Percentiles rank a stretch among this genome's conserved stretches.
Conservation (phyloP, 352 stramenopile genomes). For the Phytopythium montanum region DNA sequence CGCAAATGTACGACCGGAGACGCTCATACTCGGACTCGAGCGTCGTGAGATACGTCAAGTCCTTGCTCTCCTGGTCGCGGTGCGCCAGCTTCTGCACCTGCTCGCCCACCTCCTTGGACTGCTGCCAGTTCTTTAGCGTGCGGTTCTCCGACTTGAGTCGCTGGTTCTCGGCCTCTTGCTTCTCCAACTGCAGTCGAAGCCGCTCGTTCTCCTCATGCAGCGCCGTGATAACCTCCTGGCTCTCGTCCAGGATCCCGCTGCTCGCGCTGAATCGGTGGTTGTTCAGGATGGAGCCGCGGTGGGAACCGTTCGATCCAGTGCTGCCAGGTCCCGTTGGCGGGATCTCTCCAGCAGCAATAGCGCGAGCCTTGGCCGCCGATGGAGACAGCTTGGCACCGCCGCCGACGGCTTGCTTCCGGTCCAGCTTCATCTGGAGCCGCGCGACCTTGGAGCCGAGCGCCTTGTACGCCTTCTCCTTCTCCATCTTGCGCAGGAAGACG, state of each 20-base stretch:
- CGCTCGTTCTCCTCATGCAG: conserved; percentile 83
- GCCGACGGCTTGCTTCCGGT: conserved; percentile 44
- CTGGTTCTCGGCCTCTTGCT: conserved; percentile 73
- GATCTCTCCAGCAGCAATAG: conserved; percentile 16
- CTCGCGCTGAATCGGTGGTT: conserved; percentile 52
- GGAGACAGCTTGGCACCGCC: conserved; percentile 41
- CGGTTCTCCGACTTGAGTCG: conserved; percentile 75
- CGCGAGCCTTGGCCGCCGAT: conserved; percentile 26
- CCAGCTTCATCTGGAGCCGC: conserved; percentile 63
- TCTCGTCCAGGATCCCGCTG: conserved; percentile 81
- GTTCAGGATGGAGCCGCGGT: conserved; percentile 47
- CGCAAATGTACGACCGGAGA: conserved; percentile 74
- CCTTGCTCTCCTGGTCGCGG: conserved; percentile 82
- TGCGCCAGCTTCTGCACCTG: conserved; percentile 86
- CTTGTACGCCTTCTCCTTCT: conserved; percentile 79
- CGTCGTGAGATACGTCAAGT: conserved; percentile 74
- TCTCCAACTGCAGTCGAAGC: conserved; percentile 66
- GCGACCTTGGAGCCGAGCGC: conserved; percentile 69
- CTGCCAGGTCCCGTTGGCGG: conserved; percentile 7
- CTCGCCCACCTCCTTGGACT: conserved; percentile 85
- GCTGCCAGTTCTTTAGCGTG: conserved; percentile 79
- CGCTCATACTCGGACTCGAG: conserved; percentile 85
- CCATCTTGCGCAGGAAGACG: conserved; percentile 77
- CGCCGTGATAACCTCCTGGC: conserved; percentile 83
- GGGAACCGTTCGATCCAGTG: conserved; percentile 21